A percentile compares a stretch with the other conserved stretches of the same genome.
Evolutionary conservation across 371 early-diverging fungal species (phyloP).

Genomic region (Mortierella sp.): DNA sequence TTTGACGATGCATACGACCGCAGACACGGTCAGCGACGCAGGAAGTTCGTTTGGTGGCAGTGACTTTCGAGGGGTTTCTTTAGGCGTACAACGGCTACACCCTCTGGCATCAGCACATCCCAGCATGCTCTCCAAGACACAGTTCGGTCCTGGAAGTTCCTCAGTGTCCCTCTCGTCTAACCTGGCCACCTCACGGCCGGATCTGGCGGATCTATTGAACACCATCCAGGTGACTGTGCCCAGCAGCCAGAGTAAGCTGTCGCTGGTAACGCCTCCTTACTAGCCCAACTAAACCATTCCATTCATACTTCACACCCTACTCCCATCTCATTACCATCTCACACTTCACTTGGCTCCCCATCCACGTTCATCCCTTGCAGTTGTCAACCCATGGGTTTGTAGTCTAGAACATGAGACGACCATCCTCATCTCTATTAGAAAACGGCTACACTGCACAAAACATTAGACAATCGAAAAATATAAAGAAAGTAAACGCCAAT

Average conservation of each 20-base stretch:
- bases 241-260: slow-evolving; percentile 8
- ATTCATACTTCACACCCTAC: too few relatives aligned
- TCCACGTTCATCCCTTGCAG: too few relatives aligned
- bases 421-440: too few relatives aligned
- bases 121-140: slow-evolving; percentile 12
- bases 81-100: slow-evolving; percentile 17
- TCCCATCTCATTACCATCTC: too few relatives aligned
- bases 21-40: slow-evolving; percentile 14
- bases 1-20: slow-evolving; percentile 8
- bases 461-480: too few relatives aligned
- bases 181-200: slow-evolving; percentile 39
- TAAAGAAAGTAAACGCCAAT: too few relatives aligned
- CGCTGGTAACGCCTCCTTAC: slow-evolving; percentile 43
- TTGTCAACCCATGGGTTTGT: too few relatives aligned
- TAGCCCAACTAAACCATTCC: neutral
- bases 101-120: slow-evolving; percentile 16
- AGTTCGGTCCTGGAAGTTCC: slow-evolving; percentile 7
- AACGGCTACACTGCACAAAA: too few relatives aligned
- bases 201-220: slow-evolving; percentile 43
- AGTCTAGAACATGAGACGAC: too few relatives aligned
- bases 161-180: slow-evolving; percentile 24
- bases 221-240: slow-evolving; percentile 35
- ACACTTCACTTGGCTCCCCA: too few relatives aligned
- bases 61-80: slow-evolving; percentile 4
- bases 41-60: slow-evolving; percentile 27